Base-by-base conservation (phyloP, 2,329 filamentous ascomycete species). In the Apiospora marii region DNA sequence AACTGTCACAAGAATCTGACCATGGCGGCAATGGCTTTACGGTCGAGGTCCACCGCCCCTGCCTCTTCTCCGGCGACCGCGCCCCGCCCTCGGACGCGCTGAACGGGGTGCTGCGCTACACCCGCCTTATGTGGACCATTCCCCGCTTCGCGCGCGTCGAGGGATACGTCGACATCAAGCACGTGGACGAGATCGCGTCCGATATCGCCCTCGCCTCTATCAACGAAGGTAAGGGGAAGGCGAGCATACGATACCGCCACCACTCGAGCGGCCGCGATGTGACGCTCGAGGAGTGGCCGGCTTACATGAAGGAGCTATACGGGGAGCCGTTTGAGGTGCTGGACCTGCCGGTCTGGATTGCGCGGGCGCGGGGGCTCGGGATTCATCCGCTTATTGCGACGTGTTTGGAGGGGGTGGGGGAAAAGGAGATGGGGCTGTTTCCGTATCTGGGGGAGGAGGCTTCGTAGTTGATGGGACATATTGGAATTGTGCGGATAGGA, bases 51-150 rank as follows among this genome's bases (percentile, higher is more conserved):
- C 64, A 72, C 49, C 70, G 70, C 49, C 70, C 70, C 19, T 72
- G 61, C 27, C 34, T 72, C 24, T 19, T 70, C 24, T 41, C 53
- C 67, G 49, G 70, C 64, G 58, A 72, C 24, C 70, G 70, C 22
- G 70, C 70, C 19, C 70, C 70, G 13, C 70, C 46, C 64, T 72
- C 70, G 34, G 70, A 72, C 67, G 22, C 64, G 34, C 30, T 72
- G 53, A 72, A 72, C 49, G 70, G 67, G 4, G 70, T 72, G 4
- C 70, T 72, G 41, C 70, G 70, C 70, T 72, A 46, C 64, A 70
- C 70, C 14, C 37, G 44, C 30, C n/a, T 27, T 10, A 72, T 72
- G 64, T 14, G 64, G 53, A 24, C n/a, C 3, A 43, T 72, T 27
- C 70, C 70, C 6, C 37, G n/a, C 5, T 30, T 72, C 67, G n/a